Conservation (phyloP, 2,329 filamentous ascomycete species). For the Xylaria digitata region DNA sequence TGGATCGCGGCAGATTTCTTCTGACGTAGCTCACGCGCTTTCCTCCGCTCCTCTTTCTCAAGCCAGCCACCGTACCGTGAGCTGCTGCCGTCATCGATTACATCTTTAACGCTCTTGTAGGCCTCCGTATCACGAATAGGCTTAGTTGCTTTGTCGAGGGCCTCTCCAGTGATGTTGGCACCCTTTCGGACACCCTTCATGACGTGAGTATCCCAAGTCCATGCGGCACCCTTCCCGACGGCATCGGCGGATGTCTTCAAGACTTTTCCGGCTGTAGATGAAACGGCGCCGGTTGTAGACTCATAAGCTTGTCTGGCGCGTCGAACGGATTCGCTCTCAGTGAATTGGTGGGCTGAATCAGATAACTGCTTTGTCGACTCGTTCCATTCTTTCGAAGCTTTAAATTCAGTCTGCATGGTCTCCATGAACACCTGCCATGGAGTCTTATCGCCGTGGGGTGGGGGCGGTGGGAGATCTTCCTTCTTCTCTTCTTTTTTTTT, state of each 20-base stretch:
- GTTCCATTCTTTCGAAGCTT: constrained; percentile 98
- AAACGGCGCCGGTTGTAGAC: constrained; percentile 84
- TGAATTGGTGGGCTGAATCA: constrained; percentile 88
- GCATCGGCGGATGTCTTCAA: constrained; percentile 87
- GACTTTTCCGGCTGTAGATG: constrained; percentile 80
- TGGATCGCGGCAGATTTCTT: constrained; percentile 65
- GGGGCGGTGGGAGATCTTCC: constrained; percentile 82
- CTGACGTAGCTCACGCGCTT: constrained; percentile 79
- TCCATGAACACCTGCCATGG: constrained; percentile 99
- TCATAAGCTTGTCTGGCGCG: constrained; percentile 87
- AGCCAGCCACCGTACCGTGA: constrained; percentile 96
- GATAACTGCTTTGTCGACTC: constrained; percentile 96
- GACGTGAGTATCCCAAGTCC: constrained; percentile 96
- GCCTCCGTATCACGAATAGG: constrained; percentile 95
- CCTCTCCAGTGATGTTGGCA: constrained; percentile 85
- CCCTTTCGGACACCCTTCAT: constrained; percentile 91
- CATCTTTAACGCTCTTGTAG: constrained; percentile 93
- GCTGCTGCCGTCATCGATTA: constrained; percentile 96
- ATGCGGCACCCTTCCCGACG: constrained; percentile 89
- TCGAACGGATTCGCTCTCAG: constrained; percentile 90
- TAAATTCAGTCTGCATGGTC: constrained; percentile 93
- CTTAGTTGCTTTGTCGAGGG: constrained; percentile 92
- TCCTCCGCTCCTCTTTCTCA: constrained; percentile 92
- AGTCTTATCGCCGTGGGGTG: constrained; percentile 97
- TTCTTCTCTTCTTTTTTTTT: constrained; percentile 70